These are phyloP conservation scores for Pseudoscleropodium purum DNA, from an alignment of 225 moss, liverwort and hornwort genomes.

Conservation along the genomic window DNA sequence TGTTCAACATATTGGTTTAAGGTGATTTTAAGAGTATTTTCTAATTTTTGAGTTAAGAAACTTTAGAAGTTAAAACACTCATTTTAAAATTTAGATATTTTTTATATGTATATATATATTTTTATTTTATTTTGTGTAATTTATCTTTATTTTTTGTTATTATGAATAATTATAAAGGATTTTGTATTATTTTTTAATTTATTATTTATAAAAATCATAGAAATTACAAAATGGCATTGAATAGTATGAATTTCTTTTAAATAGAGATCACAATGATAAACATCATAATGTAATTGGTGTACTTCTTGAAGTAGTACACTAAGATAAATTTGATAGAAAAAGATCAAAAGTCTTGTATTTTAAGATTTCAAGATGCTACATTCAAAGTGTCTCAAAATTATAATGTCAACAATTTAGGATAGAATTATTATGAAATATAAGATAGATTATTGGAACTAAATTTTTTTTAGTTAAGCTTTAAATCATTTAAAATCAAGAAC, in stretches of 20 bases:
- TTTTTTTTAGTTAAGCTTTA: neutral
- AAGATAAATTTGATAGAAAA: neutral
- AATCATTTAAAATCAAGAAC: neutral
- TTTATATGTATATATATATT: too few species aligned
- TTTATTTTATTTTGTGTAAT: too few species aligned
- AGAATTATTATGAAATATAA: neutral
- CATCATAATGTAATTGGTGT: neutral
- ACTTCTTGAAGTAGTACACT: neutral
- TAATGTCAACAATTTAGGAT: neutral
- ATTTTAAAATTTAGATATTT: neutral
- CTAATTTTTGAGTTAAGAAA: neutral
- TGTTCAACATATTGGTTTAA: neutral
- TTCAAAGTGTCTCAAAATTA: neutral
- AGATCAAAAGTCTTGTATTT: neutral
- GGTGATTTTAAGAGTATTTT: neutral
- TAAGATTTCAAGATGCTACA: neutral
- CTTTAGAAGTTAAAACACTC: fast-evolving
- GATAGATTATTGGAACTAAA: neutral
- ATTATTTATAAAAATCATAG: neutral
- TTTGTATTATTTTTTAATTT: neutral
- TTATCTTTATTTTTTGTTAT: neutral
- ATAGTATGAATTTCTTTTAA: neutral
- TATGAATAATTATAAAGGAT: fast-evolving
- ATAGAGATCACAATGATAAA: neutral
- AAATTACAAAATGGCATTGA: neutral